Evolutionary conservation across 495 filamentous ascomycete species (phyloP).

Genomic region (Pyronema omphalodes): DNA sequence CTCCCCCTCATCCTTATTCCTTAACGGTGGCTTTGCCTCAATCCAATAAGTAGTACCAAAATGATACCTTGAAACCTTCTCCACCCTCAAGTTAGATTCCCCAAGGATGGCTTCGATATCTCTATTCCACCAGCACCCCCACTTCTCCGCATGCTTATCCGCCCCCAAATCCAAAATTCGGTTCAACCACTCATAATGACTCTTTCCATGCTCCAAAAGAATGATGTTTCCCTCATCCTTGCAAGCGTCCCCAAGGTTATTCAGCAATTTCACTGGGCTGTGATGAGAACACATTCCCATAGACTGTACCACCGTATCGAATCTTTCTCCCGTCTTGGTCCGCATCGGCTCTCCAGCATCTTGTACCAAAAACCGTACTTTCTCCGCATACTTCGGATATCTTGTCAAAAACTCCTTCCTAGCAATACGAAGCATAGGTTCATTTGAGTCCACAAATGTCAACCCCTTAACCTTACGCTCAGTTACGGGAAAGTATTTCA

Average conservation of each 20-base stretch:
- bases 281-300: slow-evolving; percentile 82
- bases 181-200: slow-evolving; percentile 62
- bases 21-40: slow-evolving; percentile 35
- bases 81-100: slow-evolving; percentile 65
- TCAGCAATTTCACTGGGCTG: slow-evolving; percentile 50
- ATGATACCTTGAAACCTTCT: slow-evolving; percentile 45
- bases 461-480: slow-evolving; percentile 27
- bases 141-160: slow-evolving; percentile 54
- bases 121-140: slow-evolving; percentile 85
- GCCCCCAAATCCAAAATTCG: slow-evolving; percentile 57
- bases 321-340: slow-evolving; percentile 28
- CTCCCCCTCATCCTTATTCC: not conserved
- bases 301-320: slow-evolving; percentile 78
- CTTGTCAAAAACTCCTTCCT: slow-evolving; percentile 37
- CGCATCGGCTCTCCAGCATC: slow-evolving; percentile 25
- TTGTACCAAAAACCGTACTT: slow-evolving; percentile 28
- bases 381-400: slow-evolving; percentile 29
- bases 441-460: slow-evolving; percentile 47
- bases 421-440: slow-evolving; percentile 43
- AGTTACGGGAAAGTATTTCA: slow-evolving; percentile 45
- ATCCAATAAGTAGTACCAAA: slow-evolving; percentile 60
- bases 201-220: slow-evolving; percentile 80
- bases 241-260: slow-evolving; percentile 34
- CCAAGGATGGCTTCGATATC: slow-evolving; percentile 66
- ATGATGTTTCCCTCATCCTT: slow-evolving; percentile 52